These are phyloP conservation scores for Paramyrothecium roridum DNA, from an alignment of 2,329 filamentous ascomycete genomes.

Conservation along the genomic window DNA sequence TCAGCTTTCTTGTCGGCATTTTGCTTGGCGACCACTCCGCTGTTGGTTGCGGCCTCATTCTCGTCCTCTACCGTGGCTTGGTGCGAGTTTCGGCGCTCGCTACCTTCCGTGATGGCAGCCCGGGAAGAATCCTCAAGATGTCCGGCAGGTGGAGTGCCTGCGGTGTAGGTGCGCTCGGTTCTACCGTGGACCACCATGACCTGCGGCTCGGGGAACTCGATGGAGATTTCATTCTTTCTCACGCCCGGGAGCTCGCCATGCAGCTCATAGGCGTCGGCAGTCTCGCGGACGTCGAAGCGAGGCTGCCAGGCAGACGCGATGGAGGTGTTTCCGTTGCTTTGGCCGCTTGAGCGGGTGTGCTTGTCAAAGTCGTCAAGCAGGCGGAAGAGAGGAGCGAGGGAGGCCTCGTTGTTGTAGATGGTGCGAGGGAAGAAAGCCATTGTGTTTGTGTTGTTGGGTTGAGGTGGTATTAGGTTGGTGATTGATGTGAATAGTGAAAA, in stretches of 20 bases:
- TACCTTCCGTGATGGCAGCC: conserved; percentile 37
- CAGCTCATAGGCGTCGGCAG: conserved; percentile 66
- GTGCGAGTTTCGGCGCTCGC: conserved; percentile 38
- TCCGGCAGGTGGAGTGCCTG: conserved; percentile 46
- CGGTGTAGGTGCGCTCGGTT: conserved; percentile 61
- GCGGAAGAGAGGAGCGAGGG: conserved; percentile 60
- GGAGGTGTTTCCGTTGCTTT: conserved; percentile 7
- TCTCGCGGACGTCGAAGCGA: conserved; percentile 76
- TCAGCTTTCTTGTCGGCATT: conserved; percentile 16
- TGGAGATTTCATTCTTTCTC: conserved; percentile 68
- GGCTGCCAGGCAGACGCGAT: conserved; percentile 61
- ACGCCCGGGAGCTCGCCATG: conserved; percentile 78
- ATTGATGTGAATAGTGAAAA: conserved; percentile 1
- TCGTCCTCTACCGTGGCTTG: conserved; percentile 67
- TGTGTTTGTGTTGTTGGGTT: conserved; percentile 30
- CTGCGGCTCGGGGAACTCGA: conserved; percentile 76
- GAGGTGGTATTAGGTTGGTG: conserved; percentile 7
- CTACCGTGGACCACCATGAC: conserved; percentile 69
- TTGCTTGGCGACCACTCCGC: conserved; percentile 13
- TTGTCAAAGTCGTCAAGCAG: conserved; percentile 62
- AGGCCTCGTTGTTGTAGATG: conserved; percentile 45
- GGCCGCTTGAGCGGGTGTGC: conserved; percentile 41
- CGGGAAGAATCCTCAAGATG: conserved; percentile 40
- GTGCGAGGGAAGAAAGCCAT: conserved; percentile 60
- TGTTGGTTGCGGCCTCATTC: conserved; percentile 21